These are phyloP conservation scores for Fusarium succisae DNA, from an alignment of 2,329 filamentous ascomycete species.

Conservation along the genomic window DNA sequence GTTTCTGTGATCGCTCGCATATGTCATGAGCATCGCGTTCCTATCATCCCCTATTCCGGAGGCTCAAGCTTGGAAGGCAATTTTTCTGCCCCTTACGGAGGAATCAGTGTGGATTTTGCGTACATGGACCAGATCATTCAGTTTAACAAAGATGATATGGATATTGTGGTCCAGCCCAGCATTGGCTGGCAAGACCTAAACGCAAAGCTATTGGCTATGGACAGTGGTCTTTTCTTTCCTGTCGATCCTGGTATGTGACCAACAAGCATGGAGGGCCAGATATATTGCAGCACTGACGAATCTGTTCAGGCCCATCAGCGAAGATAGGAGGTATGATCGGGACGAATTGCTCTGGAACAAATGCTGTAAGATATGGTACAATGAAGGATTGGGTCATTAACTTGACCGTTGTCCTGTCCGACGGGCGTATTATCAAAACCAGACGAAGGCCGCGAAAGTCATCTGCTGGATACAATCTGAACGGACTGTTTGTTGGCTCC, in stretches of 20 bases:
- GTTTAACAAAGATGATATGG: slow-evolving; percentile 88
- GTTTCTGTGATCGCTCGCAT: slow-evolving; percentile 70
- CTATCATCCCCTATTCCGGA: slow-evolving; percentile 87
- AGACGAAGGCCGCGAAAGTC: slow-evolving; percentile 80
- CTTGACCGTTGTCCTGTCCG: slow-evolving; percentile 80
- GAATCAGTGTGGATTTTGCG: slow-evolving; percentile 88
- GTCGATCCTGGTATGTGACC: slow-evolving; percentile 75
- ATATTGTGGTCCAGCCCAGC: slow-evolving; percentile 89
- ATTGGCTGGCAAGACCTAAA: slow-evolving; percentile 95
- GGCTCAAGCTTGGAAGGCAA: slow-evolving; percentile 90
- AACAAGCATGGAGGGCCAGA: not conserved
- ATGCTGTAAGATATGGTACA: slow-evolving; percentile 82
- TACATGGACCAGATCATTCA: slow-evolving; percentile 85
- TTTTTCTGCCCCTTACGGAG: slow-evolving; percentile 86
- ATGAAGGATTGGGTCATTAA: slow-evolving; percentile 93
- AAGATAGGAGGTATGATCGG: slow-evolving; percentile 87
- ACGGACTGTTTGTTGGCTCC: slow-evolving; percentile 80
- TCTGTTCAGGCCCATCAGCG: slow-evolving; percentile 64
- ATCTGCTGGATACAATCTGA: slow-evolving; percentile 85
- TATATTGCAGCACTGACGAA: not conserved
- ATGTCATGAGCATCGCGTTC: slow-evolving; percentile 81
- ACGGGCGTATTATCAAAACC: slow-evolving; percentile 83
- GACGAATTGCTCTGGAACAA: slow-evolving; percentile 81
- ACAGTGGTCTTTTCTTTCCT: slow-evolving; percentile 86
- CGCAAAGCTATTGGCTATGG: slow-evolving; percentile 71